Base-by-base conservation (phyloP, 176 grass and related monocot species). In the Luzula sylvatica region DNA sequence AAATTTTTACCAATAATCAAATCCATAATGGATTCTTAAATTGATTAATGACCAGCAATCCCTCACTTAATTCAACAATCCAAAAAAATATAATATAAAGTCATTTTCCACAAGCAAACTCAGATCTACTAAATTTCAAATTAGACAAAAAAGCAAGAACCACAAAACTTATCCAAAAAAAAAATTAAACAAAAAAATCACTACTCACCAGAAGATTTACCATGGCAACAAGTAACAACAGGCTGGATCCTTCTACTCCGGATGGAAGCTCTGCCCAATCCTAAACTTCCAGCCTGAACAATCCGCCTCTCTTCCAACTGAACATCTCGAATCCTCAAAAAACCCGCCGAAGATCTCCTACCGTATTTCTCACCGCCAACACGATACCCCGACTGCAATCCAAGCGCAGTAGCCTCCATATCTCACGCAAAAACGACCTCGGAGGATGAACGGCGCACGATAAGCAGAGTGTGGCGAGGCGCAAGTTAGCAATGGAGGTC, bases 181-280 rank as follows among this genome's bases (percentile, higher is more conserved):
- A n/a, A 72, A 23, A 3, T 3, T 15, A 72, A 45, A 0, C 23
- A 39, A 16, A 58, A 56, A n/a, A n/a, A n/a, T n/a, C 9, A 7
- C 30, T 7, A 35, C 30, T 42, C 75, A 82, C 78, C 82, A 66
- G 40, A 64, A 9, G 71, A 58, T 75, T 75, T 86, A 39, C 67
- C 81, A 21, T 39, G 55, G 46, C 52, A 73, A 19, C 17, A 64
- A 46, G 48, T 29, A 64, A 72, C 12, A 1, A 23, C 14, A 15
- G 32, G 17, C 15, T 64, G 57, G 35, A 43, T 30, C 62, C 1
- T 75, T 64, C 11, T 19, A 38, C 46, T 61, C 17, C 63, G 66
- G 54, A 46, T 50, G 3, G 61, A 50, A 56, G 38, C 28, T 40
- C 40, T 46, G 16, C 70, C 27, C 22, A 3, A 24, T 15, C 52